These are phyloP conservation scores for Rhodotorula babjevae DNA, from an alignment of 768 basidiomycete species.

Conservation along the genomic window DNA sequence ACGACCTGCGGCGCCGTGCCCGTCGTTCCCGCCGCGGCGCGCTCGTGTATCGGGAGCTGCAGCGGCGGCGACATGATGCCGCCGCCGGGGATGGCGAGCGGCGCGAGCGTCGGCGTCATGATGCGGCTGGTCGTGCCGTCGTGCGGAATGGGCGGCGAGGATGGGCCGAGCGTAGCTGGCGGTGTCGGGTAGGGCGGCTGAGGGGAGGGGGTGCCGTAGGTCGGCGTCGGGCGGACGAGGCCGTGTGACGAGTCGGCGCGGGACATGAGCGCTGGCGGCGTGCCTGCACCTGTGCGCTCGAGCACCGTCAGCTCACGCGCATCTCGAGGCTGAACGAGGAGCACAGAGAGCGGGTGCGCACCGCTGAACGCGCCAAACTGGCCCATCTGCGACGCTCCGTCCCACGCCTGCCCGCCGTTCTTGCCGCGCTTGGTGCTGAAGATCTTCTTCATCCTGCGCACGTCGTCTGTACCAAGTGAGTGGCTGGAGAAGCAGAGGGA, in stretches of 20 bases:
- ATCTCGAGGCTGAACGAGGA: background rate
- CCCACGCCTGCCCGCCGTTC: background rate
- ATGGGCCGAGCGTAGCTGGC: background rate
- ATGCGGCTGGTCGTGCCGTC: background rate
- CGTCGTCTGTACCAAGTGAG: background rate
- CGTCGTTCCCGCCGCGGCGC: background rate
- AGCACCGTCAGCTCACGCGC: background rate
- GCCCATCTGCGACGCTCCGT: background rate
- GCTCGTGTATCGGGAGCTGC: background rate
- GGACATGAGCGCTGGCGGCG: background rate
- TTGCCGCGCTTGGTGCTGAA: conserved; percentile 14
- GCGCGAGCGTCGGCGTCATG: background rate
- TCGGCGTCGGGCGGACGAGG: conserved; percentile 3
- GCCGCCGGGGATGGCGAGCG: background rate
- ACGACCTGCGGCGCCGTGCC: background rate
- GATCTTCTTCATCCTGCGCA: conserved; percentile 27
- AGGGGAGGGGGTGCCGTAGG: background rate
- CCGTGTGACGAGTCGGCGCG: background rate
- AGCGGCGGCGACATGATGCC: background rate
- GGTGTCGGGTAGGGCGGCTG: background rate
- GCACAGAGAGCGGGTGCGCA: conserved; percentile 6
- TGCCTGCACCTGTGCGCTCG: background rate
- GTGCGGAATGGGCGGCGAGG: background rate
- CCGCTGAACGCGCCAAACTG: conserved; percentile 10
- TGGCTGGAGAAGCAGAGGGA: background rate